Evolutionary conservation across 768 basidiomycete species (phyloP), one percentile per base, ranked within the genome.

Genomic region (Kwoniella botswanensis): DNA sequence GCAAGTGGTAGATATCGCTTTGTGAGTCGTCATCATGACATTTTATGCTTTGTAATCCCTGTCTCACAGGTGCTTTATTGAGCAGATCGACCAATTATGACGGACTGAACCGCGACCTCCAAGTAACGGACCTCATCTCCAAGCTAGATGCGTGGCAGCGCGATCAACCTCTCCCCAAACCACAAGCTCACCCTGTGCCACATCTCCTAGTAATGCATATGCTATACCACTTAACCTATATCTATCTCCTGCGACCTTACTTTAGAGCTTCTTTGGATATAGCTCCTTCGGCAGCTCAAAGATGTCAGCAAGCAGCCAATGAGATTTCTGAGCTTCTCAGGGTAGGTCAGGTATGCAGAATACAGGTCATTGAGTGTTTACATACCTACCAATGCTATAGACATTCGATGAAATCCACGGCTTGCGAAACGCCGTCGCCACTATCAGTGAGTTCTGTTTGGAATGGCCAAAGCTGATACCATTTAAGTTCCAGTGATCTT

Each of bases 181-280:
- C 69, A 15, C 10, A 42, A 18, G 11, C 56, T 18, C 43, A 43
- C 57, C 65, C 65, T 22, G 54, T 70, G 15, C 69, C 69, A 7
- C 69, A 70, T 56, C 22, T 70, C 53, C 26, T 70, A 12, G 35
- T 70, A 26, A 55, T 70, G 52, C 69, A 70, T 55, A 63, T 70
- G 55, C 21, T 70, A 21, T 70, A 65, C 43, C 62, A 70, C 29
- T 54, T 70, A 2, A 50, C 60, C 4, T 26, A 35, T 26, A 70
- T 70, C n/a, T 70, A 64, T 46, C 69, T 70, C 21, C 62, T 53
- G 13, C 69, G 69, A 18, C 69, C 69, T n/a, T 70, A 56, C 29
- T 70, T 67, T 53, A 65, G 69, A n/a, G 52, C 69, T 17, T 10
- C 50, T 6, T 42, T 70, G 54, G 22, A 13, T 11, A 57, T 50